Evolutionary conservation across 2,329 filamentous ascomycete genomes (phyloP), one percentile per base, ranked within the genome.

Genomic region (Venturia oleaginea): DNA sequence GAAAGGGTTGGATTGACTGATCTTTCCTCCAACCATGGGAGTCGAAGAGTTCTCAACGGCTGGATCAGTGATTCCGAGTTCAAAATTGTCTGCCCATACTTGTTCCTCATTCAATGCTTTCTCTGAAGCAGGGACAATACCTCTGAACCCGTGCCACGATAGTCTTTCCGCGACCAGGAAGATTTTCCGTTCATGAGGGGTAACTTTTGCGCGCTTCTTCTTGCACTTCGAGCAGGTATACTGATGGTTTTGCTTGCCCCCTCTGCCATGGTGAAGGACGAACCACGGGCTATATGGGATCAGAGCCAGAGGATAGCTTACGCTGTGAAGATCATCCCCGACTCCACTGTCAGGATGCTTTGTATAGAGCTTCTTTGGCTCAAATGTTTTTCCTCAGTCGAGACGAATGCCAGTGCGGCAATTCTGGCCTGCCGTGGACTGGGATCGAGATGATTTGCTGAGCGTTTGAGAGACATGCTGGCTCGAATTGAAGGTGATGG

Each of bases 121-220:
- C 17, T 70, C 69, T 19, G 61, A 61, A 0, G 42, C 64, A 13
- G 69, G 68, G 3, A 70, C 66, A 8, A 42, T 17, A 7, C 64
- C 67, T n/a, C 51, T 55, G 51, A 55, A 55, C 19, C 68, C 66
- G 4, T 70, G 67, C 68, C 68, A 71, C 4, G 67, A 68, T 40
- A 74, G 59, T 24, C 71, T 67, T 59, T 73, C 69, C 1, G 72
- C 70, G 11, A 71, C 68, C 6, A 73, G 65, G 22, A 73, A 74
- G 1, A 72, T 55, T 51, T 72, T 74, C n/a, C 68, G 71, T 30
- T 66, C 65, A 51, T 73, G 70, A 1, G 68, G 51, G 2, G 69
- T 70, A 19, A 65, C 24, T 60, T 34, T 43, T 7, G 34, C 22
- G 51, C 64, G 54, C 11, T 63, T 61, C 24, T 54, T 40, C 24